A percentile compares a stretch with the other conserved stretches of the same genome.
Evolutionary conservation across 495 filamentous ascomycete genomes (phyloP).

Genomic region (Lindgomyces ingoldianus): DNA sequence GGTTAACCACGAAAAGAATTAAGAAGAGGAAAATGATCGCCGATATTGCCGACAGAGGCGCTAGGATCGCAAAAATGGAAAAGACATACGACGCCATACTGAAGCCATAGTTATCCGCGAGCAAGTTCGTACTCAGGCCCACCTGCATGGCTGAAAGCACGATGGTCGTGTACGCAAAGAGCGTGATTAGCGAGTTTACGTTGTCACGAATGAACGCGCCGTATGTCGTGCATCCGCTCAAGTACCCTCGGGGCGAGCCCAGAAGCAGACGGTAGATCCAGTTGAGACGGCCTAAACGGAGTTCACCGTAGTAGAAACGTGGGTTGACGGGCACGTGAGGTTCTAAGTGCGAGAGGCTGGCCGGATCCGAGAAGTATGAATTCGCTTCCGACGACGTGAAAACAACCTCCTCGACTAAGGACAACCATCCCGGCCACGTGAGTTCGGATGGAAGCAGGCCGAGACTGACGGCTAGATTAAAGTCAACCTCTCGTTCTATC

Average conservation of each 20-base stretch:
- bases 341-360: background rate
- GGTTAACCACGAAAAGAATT: constrained; percentile 14
- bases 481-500: constrained; percentile 47
- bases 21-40: constrained; percentile 6
- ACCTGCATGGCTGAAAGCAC: constrained; percentile 62
- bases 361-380: background rate
- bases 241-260: constrained; percentile 18
- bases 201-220: constrained; percentile 47
- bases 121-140: constrained; percentile 50
- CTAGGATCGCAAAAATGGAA: constrained; percentile 46
- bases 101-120: constrained; percentile 48
- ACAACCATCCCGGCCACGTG: constrained; percentile 13
- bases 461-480: constrained; percentile 46
- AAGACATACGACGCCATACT: constrained; percentile 56
- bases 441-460: constrained; percentile 35
- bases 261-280: constrained; percentile 26
- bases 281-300: constrained; percentile 35
- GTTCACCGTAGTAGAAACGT: constrained; percentile 38
- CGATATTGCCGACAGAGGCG: constrained; percentile 11
- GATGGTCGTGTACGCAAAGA: constrained; percentile 53
- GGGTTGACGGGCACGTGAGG: constrained; percentile 24
- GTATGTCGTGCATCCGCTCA: constrained; percentile 29
- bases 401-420: constrained; percentile 11
- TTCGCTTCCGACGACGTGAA: background rate
- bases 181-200: constrained; percentile 48